Evolutionary conservation across 2,329 filamentous ascomycete species (phyloP).

Genomic region (Nothophoma quercina): DNA sequence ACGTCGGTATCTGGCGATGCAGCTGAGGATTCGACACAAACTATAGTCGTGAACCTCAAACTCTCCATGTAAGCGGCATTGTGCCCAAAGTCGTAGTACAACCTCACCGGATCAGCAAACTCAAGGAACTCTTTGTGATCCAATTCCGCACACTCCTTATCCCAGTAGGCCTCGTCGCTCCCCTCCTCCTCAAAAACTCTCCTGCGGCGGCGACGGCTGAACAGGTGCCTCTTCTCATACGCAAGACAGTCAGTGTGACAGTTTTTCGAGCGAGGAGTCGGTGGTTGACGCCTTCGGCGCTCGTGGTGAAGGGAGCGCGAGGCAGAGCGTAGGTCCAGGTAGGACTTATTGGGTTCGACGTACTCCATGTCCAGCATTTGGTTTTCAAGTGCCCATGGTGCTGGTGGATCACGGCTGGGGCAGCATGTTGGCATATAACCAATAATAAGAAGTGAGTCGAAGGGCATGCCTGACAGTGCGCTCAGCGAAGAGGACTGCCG

Average conservation of each 20-base stretch:
- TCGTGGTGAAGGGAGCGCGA: neutral
- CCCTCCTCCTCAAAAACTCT: neutral
- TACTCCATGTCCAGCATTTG: neutral
- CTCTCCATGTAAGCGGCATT: neutral
- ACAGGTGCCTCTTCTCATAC: neutral
- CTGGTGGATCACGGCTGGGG: no score
- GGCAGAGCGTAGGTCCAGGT: neutral
- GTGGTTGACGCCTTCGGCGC: neutral
- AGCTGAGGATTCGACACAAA: no score
- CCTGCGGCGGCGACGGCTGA: neutral
- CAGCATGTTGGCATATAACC: no score
- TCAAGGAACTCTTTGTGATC: neutral
- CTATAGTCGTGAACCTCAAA: no score
- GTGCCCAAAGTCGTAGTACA: neutral
- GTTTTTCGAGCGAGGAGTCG: neutral
- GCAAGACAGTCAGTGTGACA: neutral
- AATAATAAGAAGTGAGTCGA: no score
- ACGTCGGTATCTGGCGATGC: no score
- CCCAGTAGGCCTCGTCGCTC: neutral
- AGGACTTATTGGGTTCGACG: neutral
- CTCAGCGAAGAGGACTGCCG: constrained; percentile 1
- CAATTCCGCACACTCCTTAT: neutral
- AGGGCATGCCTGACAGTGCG: neutral
- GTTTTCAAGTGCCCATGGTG: no score
- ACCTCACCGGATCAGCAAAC: neutral